Evolutionary conservation across 2,329 filamentous ascomycete genomes (phyloP).

Genomic region (Sporothrix humicola): DNA sequence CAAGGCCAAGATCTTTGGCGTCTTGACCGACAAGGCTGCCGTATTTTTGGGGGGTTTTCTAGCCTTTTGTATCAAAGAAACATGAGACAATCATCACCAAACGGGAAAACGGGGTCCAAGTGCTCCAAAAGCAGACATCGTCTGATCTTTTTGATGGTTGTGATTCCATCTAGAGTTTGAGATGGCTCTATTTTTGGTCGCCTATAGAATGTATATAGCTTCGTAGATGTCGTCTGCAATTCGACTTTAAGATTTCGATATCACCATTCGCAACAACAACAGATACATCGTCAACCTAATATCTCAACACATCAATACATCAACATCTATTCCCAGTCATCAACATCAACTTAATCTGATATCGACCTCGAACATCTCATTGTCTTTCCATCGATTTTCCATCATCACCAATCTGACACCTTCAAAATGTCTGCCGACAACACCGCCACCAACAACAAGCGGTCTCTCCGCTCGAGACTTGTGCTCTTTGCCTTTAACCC

Average conservation of each 20-base stretch:
- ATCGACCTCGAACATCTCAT: too few species aligned
- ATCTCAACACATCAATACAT: background rate
- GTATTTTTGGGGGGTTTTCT: background rate
- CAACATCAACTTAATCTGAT: too few species aligned
- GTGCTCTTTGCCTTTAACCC: background rate
- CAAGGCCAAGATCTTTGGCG: background rate
- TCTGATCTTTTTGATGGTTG: background rate
- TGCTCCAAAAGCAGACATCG: background rate
- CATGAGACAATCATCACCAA: background rate
- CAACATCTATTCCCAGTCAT: too few species aligned
- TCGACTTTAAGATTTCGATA: background rate
- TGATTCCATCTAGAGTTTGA: background rate
- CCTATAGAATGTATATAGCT: background rate
- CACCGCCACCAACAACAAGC: background rate
- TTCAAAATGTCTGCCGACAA: background rate
- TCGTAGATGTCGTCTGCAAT: background rate
- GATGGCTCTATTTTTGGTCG: background rate
- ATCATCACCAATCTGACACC: background rate
- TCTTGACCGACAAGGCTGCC: constrained; percentile 1
- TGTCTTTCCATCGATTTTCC: too few species aligned
- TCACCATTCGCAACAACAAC: background rate
- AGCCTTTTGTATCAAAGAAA: too few species aligned
- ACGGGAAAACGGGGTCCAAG: background rate
- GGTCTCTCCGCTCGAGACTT: background rate
- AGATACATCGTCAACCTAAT: background rate